phyloP scores from a whole-genome alignment of 805 yeast genomes.

The Lipomyces lipofer region DNA sequence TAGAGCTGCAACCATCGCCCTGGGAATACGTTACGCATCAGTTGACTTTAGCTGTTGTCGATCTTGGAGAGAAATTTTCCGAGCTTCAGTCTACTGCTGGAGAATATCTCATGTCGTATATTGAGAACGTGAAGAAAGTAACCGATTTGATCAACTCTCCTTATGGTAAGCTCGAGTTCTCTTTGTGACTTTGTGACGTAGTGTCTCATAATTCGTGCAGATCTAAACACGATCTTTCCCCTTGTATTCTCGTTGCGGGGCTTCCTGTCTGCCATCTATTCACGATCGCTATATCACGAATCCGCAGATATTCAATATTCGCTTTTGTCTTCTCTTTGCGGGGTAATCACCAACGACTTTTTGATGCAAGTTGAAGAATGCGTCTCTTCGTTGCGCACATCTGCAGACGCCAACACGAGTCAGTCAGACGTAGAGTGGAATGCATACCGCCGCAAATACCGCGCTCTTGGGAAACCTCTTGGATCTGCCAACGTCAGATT shows the following conservation, averaged over 20 bases:
- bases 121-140: conserved; percentile 31
- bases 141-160: conserved; percentile 17
- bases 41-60: conserved; percentile 40
- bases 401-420: conserved; percentile 5
- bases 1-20: conserved; percentile 43
- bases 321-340: conserved; percentile 1
- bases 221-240: conserved; percentile 24
- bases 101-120: conserved; percentile 34
- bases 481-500: conserved; percentile 37
- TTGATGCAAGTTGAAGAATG: conserved; percentile 17
- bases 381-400: conserved; percentile 11
- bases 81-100: conserved; percentile 37
- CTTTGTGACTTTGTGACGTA: too few species aligned
- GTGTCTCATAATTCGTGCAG: conserved; percentile 2
- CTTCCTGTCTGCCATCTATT: conserved; percentile 40
- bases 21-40: conserved; percentile 46
- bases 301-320: conserved; percentile 6
- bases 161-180: conserved; percentile 10
- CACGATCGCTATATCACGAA: conserved; percentile 7
- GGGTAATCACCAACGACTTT: conserved; percentile 6
- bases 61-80: conserved; percentile 32
- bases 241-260: conserved; percentile 37
- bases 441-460: conserved; percentile 15
- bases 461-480: conserved; percentile 27
- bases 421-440: too few species aligned